These are phyloP conservation scores for Apophysomyces variabilis DNA, from an alignment of 371 early-diverging fungal genomes.

Conservation along the genomic window DNA sequence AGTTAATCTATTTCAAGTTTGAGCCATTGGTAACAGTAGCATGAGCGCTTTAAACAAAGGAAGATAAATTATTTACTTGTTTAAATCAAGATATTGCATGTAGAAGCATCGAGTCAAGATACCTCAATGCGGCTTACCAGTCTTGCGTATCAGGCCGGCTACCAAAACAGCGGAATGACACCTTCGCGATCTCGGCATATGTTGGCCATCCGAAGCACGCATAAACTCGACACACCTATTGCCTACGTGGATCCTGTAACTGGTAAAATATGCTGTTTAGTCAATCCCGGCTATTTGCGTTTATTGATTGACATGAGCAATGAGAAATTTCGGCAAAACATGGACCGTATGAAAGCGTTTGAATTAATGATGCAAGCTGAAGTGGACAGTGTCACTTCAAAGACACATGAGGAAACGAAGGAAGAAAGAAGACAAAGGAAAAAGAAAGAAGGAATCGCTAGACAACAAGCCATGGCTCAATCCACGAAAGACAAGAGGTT, in stretches of 20 bases:
- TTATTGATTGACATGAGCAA: constrained; percentile 55
- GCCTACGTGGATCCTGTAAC: constrained; percentile 46
- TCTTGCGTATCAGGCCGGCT: constrained; percentile 59
- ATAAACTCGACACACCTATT: constrained; percentile 66
- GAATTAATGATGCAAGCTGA: constrained; percentile 41
- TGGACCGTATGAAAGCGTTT: constrained; percentile 54
- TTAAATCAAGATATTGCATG: constrained; percentile 57
- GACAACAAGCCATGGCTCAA: constrained; percentile 11
- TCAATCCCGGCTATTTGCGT: constrained; percentile 48
- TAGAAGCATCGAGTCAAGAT: constrained; percentile 58
- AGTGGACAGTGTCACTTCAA: constrained; percentile 16
- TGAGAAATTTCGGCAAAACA: constrained; percentile 57
- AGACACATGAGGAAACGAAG: constrained; percentile 47
- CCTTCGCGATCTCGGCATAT: constrained; percentile 62
- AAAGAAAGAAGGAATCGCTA: constrained; percentile 51
- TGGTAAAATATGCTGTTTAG: constrained; percentile 49
- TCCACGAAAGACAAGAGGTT: neutral
- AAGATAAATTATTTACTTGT: no score
- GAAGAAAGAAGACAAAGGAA: constrained; percentile 64
- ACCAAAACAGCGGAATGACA: constrained; percentile 67
- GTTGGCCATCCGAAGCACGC: constrained; percentile 65
- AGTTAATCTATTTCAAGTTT: constrained; percentile 63
- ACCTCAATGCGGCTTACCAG: constrained; percentile 59
- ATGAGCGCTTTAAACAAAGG: no score
- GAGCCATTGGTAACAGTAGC: constrained; percentile 61